These are phyloP conservation scores for Fusarium sp. DNA, from an alignment of 2,329 filamentous ascomycete genomes.

Conservation along the genomic window DNA sequence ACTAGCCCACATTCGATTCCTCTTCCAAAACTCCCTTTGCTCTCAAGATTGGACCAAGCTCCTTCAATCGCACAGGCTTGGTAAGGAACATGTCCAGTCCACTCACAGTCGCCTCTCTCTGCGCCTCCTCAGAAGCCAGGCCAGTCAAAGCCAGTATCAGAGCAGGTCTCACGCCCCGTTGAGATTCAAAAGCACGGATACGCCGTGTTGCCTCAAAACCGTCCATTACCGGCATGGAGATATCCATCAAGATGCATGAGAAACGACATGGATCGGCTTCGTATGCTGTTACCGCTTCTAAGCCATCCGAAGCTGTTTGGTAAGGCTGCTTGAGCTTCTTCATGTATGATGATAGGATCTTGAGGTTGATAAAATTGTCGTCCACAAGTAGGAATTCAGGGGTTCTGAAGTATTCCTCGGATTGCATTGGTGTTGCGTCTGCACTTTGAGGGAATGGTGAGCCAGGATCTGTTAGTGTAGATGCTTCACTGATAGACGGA, in stretches of 20 bases:
- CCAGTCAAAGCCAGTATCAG: constrained; percentile 68
- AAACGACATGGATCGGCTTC: constrained; percentile 42
- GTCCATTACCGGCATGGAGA: constrained; percentile 71
- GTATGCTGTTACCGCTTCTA: constrained; percentile 53
- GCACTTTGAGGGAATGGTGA: constrained; percentile 23
- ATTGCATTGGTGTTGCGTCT: constrained; percentile 22
- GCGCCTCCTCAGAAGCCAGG: constrained; percentile 62
- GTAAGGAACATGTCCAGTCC: constrained; percentile 69
- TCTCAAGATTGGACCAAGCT: constrained; percentile 49
- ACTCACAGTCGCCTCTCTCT: constrained; percentile 66
- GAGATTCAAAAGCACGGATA: constrained; percentile 64
- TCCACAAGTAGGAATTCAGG: constrained; percentile 56
- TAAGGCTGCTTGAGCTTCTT: constrained; percentile 52
- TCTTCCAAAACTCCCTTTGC: constrained; percentile 35
- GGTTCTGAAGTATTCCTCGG: constrained; percentile 4
- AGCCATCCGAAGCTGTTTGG: constrained; percentile 52
- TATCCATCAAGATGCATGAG: constrained; percentile 60
- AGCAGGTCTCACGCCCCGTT: constrained; percentile 57
- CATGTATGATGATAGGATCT: constrained; percentile 54
- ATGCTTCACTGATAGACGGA: not conserved
- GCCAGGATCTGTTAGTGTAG: not conserved
- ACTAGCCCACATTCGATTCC: constrained; percentile 23
- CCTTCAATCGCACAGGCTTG: constrained; percentile 64
- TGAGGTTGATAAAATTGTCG: constrained; percentile 58
- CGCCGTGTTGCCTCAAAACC: constrained; percentile 63